These are phyloP conservation scores for Saturnispora sekii DNA, from an alignment of 805 yeast genomes.

Conservation along the genomic window DNA sequence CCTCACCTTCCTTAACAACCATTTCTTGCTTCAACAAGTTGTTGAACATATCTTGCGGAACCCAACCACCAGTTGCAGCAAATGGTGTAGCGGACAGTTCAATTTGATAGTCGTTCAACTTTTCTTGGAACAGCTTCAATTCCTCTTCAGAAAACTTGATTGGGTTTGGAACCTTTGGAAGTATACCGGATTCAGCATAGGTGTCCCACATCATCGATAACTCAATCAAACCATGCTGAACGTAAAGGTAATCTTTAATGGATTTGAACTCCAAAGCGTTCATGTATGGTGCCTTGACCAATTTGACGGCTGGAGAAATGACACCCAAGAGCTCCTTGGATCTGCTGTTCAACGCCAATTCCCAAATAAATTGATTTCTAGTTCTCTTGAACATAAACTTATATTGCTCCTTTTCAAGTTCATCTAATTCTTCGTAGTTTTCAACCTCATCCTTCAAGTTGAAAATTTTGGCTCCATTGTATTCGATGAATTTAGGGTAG, in stretches of 20 bases:
- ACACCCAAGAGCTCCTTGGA: slow-evolving; percentile 64
- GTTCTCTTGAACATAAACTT: slow-evolving; percentile 83
- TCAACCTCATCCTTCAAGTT: slow-evolving; percentile 67
- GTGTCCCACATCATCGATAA: slow-evolving; percentile 61
- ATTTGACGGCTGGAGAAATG: slow-evolving; percentile 73
- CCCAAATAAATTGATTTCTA: slow-evolving; percentile 87
- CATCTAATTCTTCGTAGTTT: slow-evolving; percentile 55
- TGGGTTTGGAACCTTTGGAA: slow-evolving; percentile 45
- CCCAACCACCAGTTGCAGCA: slow-evolving; percentile 89
- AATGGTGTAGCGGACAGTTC: slow-evolving; percentile 66
- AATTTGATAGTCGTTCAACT: slow-evolving; percentile 58
- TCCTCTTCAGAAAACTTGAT: slow-evolving; percentile 49
- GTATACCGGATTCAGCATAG: slow-evolving; percentile 48
- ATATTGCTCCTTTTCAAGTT: slow-evolving; percentile 67
- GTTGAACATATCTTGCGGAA: slow-evolving; percentile 88
- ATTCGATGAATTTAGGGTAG: slow-evolving; percentile 76
- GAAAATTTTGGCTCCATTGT: slow-evolving; percentile 83
- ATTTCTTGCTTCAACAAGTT: slow-evolving; percentile 58
- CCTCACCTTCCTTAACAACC: slow-evolving; percentile 44
- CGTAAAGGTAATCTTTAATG: slow-evolving; percentile 50
- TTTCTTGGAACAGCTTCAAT: slow-evolving; percentile 45
- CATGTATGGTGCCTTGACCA: slow-evolving; percentile 53
- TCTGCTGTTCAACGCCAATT: slow-evolving; percentile 55
- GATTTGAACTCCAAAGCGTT: slow-evolving; percentile 50
- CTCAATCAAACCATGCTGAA: slow-evolving; percentile 59